Percentiles rank a stretch among this genome's conserved stretches.
These are phyloP conservation scores for Phycomyces nitens DNA, from an alignment of 192 early-diverging fungal genomes.

Conservation along the genomic window DNA sequence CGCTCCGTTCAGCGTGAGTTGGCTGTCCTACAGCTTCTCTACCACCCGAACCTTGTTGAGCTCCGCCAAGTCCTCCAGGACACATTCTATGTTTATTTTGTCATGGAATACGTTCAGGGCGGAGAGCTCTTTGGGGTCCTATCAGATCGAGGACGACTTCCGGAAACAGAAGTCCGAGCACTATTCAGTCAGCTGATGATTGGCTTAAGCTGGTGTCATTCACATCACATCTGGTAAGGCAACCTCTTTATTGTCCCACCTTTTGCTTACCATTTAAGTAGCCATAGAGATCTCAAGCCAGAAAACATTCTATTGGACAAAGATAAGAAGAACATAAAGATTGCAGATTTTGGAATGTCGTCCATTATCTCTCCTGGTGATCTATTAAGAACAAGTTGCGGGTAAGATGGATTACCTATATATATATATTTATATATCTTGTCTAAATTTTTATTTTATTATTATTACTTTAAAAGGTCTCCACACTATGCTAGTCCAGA, in stretches of 20 bases:
- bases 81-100: constrained; percentile 28
- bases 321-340: constrained; percentile 50
- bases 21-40: constrained; percentile 26
- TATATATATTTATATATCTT: constrained; percentile 35
- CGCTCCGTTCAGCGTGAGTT: constrained; percentile 31
- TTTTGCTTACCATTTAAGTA: not conserved
- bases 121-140: constrained; percentile 30
- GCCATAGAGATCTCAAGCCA: constrained; percentile 77
- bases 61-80: constrained; percentile 27
- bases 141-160: constrained; percentile 34
- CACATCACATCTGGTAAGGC: constrained; percentile 33
- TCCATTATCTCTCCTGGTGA: constrained; percentile 43
- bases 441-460: too few species aligned
- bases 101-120: constrained; percentile 35
- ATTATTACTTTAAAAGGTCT: constrained; percentile 13
- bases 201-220: constrained; percentile 50
- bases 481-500: constrained; percentile 37
- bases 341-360: constrained; percentile 66
- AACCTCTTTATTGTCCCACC: not conserved
- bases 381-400: constrained; percentile 56
- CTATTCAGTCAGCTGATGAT: constrained; percentile 75
- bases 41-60: constrained; percentile 28
- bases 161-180: constrained; percentile 48
- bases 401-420: constrained; percentile 55
- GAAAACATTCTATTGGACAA: constrained; percentile 54